Conservation (phyloP, 192 early-diverging fungal genomes). For the Rhizophagus prolifer region DNA sequence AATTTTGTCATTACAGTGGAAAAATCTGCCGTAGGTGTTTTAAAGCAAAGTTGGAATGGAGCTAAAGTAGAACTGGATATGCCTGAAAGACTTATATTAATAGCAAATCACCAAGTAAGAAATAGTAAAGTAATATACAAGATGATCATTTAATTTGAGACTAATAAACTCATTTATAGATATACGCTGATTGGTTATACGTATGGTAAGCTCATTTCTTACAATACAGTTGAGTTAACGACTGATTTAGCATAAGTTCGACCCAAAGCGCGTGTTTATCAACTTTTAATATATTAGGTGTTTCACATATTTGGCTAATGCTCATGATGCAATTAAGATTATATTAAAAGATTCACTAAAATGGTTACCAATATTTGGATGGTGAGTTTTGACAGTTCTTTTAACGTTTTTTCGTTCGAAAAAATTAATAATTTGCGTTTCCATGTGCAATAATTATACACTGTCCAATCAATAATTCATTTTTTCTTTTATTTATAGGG, state of each 20-base stretch:
- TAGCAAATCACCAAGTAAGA: constrained; percentile 60
- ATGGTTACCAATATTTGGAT: constrained; percentile 85
- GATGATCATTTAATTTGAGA: background rate
- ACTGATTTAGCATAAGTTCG: background rate
- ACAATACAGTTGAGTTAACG: background rate
- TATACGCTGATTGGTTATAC: constrained; percentile 72
- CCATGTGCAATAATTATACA: too few species aligned
- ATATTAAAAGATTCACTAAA: constrained; percentile 84
- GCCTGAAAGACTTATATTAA: constrained; percentile 48
- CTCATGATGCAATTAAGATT: constrained; percentile 86
- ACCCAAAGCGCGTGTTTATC: background rate
- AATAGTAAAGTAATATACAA: background rate
- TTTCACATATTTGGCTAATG: constrained; percentile 62
- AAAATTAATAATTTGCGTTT: too few species aligned
- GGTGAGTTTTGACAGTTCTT: constrained; percentile 37
- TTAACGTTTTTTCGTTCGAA: too few species aligned
- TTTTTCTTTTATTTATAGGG: background rate
- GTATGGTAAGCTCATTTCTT: constrained; percentile 43
- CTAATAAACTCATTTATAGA: constrained; percentile 36
- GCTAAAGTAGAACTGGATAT: constrained; percentile 40
- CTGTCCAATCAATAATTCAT: background rate
- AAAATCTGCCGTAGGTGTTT: constrained; percentile 35
- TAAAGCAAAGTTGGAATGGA: constrained; percentile 25
- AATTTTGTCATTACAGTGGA: constrained; percentile 50
- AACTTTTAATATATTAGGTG: constrained; percentile 36